Percentiles rank a stretch among this genome's conserved stretches.
phyloP scores from a whole-genome alignment of 352 stramenopile species.

The Plasmopara muralis region DNA sequence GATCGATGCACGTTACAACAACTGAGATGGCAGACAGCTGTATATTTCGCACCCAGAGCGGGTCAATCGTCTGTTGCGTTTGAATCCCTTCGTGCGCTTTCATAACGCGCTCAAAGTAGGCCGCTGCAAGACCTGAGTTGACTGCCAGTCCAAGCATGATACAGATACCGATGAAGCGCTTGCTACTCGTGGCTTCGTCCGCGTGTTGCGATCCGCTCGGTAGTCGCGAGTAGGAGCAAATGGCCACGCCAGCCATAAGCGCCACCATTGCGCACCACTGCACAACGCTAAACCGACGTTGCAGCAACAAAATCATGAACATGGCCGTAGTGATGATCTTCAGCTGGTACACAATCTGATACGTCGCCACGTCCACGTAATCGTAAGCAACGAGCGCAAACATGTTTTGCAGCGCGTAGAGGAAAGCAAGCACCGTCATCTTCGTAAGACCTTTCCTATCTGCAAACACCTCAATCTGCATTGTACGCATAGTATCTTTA shows the following conservation, averaged over 20 bases:
- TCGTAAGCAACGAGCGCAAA: slow-evolving; percentile 83
- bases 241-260: slow-evolving; percentile 80
- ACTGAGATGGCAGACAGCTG: slow-evolving; percentile 82
- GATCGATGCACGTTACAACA: slow-evolving; percentile 56
- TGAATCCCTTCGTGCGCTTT: slow-evolving; percentile 76
- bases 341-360: slow-evolving; percentile 88
- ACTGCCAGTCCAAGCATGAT: slow-evolving; percentile 74
- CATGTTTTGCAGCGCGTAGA: slow-evolving; percentile 86
- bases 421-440: slow-evolving; percentile 78
- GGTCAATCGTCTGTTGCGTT: slow-evolving; percentile 72
- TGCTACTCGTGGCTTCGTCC: slow-evolving; percentile 32
- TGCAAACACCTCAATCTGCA: slow-evolving; percentile 74
- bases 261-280: slow-evolving; percentile 82
- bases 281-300: slow-evolving; percentile 73
- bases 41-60: slow-evolving; percentile 81
- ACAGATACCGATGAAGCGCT: slow-evolving; percentile 66
- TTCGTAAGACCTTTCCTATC: slow-evolving; percentile 74
- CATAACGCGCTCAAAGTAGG: slow-evolving; percentile 86
- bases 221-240: slow-evolving; percentile 78
- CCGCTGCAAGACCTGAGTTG: slow-evolving; percentile 81
- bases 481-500: slow-evolving; percentile 41
- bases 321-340: slow-evolving; percentile 88
- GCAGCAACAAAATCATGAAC: slow-evolving; percentile 86
- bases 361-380: slow-evolving; percentile 85
- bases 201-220: slow-evolving; percentile 21